These are phyloP conservation scores for Fusarium annulatum DNA, from an alignment of 2,329 filamentous ascomycete genomes.

Conservation along the genomic window DNA sequence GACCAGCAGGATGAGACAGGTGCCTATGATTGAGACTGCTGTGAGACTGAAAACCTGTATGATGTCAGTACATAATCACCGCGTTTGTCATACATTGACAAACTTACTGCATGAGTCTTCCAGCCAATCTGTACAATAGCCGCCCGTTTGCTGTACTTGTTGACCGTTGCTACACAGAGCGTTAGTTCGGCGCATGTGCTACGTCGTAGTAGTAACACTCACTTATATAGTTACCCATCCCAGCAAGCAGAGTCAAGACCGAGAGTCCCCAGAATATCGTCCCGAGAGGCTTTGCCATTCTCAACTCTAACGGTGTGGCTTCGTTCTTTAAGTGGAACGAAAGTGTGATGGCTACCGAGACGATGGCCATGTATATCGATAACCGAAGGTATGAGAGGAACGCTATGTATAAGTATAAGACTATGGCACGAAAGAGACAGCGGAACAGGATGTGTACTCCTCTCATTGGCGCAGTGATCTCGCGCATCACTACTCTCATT, in stretches of 20 bases:
- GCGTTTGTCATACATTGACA: not conserved
- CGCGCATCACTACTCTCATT: slow-evolving; percentile 80
- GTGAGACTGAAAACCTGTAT: slow-evolving; percentile 70
- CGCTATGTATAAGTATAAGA: slow-evolving; percentile 51
- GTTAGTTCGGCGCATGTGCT: not conserved
- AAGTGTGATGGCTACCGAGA: slow-evolving; percentile 88
- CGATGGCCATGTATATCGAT: slow-evolving; percentile 89
- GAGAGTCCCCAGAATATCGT: slow-evolving; percentile 88
- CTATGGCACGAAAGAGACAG: not conserved
- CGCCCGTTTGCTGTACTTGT: slow-evolving; percentile 79
- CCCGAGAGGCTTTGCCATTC: slow-evolving; percentile 85
- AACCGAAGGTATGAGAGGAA: slow-evolving; percentile 94
- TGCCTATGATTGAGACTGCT: slow-evolving; percentile 71
- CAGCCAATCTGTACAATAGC: slow-evolving; percentile 94
- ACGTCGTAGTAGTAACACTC: slow-evolving; percentile 47
- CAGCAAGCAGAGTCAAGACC: slow-evolving; percentile 78
- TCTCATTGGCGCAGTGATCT: slow-evolving; percentile 83
- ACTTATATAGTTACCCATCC: slow-evolving; percentile 88
- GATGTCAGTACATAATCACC: not conserved
- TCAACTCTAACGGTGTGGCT: slow-evolving; percentile 76
- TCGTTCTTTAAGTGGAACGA: slow-evolving; percentile 88
- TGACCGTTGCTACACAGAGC: slow-evolving; percentile 67
- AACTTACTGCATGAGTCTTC: slow-evolving; percentile 84
- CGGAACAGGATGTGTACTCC: slow-evolving; percentile 60
- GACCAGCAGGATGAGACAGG: slow-evolving; percentile 72